phyloP scores from a whole-genome alignment of 1,284 basidiomycete species.

The Sanguinoderma infundibulare region DNA sequence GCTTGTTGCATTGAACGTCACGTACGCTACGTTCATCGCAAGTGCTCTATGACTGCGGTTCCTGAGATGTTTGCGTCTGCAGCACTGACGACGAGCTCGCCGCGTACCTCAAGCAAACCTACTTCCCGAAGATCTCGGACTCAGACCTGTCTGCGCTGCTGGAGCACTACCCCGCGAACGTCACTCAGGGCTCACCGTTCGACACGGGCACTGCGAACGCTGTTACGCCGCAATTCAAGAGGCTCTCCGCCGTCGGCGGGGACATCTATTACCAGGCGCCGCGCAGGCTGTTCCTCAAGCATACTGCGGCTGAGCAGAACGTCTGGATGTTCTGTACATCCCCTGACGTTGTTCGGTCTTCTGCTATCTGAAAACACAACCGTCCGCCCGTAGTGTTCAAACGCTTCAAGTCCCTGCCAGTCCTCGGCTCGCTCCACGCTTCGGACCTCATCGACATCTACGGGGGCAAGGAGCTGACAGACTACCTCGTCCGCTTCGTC shows the following conservation, averaged over 20 bases:
- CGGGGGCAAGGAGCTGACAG: slow-evolving; percentile 22
- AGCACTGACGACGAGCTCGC: slow-evolving; percentile 12
- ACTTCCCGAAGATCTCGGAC: slow-evolving; percentile 36
- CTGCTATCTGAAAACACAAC: not conserved
- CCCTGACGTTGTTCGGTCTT: slow-evolving; percentile 48
- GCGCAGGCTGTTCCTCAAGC: not conserved
- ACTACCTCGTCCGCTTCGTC: slow-evolving; percentile 26
- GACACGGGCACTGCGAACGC: slow-evolving; percentile 46
- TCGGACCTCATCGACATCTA: slow-evolving; percentile 21
- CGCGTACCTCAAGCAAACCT: slow-evolving; percentile 29
- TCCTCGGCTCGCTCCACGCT: slow-evolving; percentile 11
- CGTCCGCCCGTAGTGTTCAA: not conserved
- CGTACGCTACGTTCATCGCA: slow-evolving; percentile 7
- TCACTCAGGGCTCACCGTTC: slow-evolving; percentile 54
- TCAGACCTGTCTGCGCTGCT: slow-evolving; percentile 37
- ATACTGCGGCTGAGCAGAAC: slow-evolving; percentile 19
- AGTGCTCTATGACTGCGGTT: too few species aligned
- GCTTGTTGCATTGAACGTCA: slow-evolving; percentile 16
- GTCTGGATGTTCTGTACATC: slow-evolving; percentile 31
- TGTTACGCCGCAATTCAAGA: slow-evolving; percentile 50
- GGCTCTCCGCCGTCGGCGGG: slow-evolving; percentile 50
- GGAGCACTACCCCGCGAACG: slow-evolving; percentile 46
- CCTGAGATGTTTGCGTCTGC: not conserved
- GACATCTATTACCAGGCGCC: slow-evolving; percentile 33
- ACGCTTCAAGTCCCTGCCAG: not conserved